phyloP scores from a whole-genome alignment of 805 yeast genomes.

The Nakazawaea laoshanensis region DNA sequence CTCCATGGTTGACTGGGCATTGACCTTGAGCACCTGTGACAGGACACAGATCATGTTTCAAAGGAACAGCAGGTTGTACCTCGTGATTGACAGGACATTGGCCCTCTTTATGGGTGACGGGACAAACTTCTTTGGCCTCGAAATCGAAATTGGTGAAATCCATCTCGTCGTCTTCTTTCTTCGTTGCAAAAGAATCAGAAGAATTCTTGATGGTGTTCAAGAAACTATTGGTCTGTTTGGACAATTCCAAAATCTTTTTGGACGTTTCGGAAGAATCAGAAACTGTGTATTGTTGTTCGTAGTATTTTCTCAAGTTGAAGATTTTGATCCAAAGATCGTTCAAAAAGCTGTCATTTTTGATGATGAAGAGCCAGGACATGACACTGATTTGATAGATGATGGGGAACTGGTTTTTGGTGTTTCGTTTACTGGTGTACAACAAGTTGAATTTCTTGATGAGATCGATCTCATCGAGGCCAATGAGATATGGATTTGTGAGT shows the following conservation, averaged over 20 bases:
- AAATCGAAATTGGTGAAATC: conserved; percentile 23
- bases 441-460: conserved; percentile 24
- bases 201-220: conserved; percentile 8
- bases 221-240: conserved; percentile 10
- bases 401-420: conserved; percentile 25
- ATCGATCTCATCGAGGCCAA: conserved; percentile 16
- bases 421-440: conserved; percentile 25
- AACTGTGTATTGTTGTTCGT: conserved; percentile 25
- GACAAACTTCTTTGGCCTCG: conserved; percentile 9
- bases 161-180: conserved; percentile 9
- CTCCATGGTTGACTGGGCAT: conserved; percentile 8
- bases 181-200: not conserved
- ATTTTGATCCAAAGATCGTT: conserved; percentile 42
- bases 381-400: conserved; percentile 33
- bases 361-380: conserved; percentile 50
- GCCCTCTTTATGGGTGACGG: conserved; percentile 3
- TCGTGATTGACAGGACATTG: conserved; percentile 6
- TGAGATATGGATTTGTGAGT: conserved; percentile 3
- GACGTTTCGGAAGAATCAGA: conserved; percentile 21
- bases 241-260: conserved; percentile 19
- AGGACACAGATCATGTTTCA: conserved; percentile 7
- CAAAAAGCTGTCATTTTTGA: conserved; percentile 50
- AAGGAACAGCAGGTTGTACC: conserved; percentile 2
- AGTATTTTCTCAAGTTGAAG: conserved; percentile 24
- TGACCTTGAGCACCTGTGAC: conserved; percentile 4